Base-by-base conservation (phyloP, 2,329 filamentous ascomycete species). In the Beauveria asiatica region DNA sequence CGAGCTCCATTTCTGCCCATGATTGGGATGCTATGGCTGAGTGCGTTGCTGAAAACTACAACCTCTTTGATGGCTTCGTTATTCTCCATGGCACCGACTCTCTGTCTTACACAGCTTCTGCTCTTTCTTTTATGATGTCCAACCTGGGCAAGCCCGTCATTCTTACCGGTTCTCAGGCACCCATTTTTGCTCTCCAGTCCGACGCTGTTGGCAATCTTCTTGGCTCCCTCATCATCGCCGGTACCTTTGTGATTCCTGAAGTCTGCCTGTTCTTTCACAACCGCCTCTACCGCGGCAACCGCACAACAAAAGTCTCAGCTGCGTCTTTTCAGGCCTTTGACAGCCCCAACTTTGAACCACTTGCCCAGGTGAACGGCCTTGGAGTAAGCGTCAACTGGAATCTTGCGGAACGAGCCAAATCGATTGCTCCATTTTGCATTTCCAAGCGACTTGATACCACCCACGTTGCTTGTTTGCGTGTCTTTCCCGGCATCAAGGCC, bases 211-310 rank as follows among this genome's bases (percentile, higher is more conserved):
- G 95, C 75, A 97, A 96, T 69, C 81, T 97, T 13, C 82, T 96
- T 5, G 90, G 90, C 21, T 92, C 90, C 1, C 81, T 96, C 68
- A 91, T 96, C 69, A 88, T 96, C 60, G 92, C 92, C 3, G 91
- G 91, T 39, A 94, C 94, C 62, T 96, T 96, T 70, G 89, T 91
- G 76, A 90, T 97, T 61, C 92, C 92, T 0, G 92, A 96, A 72
- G 92, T 97, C 57, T 92, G 90, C 70, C 81, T 97, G 41, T 96
- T 95, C 78, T 97, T 97, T 80, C 90, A 94, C 74, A 89, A 95
- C 76, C 90, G 87, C 65, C 82, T 97, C 21, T 95, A 92, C 75
- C 85, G 92, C 27, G 92, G 92, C 17, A 96, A 96, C 74, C 81
- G 92, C 62, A 86, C 89, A 10, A 94, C 90, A 63, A 97, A 97